Conservation (phyloP, 1,139 yeast genomes). For the Suhomyces chickasaworum region DNA sequence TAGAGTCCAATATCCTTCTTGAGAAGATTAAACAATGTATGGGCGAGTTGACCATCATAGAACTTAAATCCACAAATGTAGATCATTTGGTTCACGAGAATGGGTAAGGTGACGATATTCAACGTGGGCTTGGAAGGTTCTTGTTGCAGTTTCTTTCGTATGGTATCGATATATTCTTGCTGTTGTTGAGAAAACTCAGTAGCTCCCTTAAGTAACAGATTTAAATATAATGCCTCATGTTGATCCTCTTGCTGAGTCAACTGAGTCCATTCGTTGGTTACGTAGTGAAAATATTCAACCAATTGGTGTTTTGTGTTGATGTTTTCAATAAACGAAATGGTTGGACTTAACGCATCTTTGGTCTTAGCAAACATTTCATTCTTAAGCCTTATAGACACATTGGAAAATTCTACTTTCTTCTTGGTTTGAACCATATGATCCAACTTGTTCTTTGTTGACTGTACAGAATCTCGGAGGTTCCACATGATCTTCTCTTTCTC, state of each 20-base stretch:
- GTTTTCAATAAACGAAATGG: slow-evolving; percentile 24
- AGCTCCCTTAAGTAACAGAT: slow-evolving; percentile 18
- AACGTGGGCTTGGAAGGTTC: slow-evolving; percentile 30
- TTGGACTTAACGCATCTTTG: slow-evolving; percentile 28
- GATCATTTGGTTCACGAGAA: slow-evolving; percentile 37
- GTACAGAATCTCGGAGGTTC: slow-evolving; percentile 14
- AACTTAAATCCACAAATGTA: slow-evolving; percentile 29
- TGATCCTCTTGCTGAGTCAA: slow-evolving; percentile 6
- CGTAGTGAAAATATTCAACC: slow-evolving; percentile 20
- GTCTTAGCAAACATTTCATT: slow-evolving; percentile 23
- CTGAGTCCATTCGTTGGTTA: slow-evolving; percentile 21
- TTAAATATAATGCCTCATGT: slow-evolving; percentile 15
- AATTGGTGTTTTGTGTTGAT: slow-evolving; percentile 17
- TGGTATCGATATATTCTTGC: slow-evolving; percentile 20
- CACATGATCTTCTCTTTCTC: slow-evolving; percentile 12
- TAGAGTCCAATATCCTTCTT: slow-evolving; percentile 37
- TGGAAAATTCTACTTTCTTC: slow-evolving; percentile 15
- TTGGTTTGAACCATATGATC: slow-evolving; percentile 14
- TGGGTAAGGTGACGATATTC: slow-evolving; percentile 41
- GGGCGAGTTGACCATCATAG: slow-evolving; percentile 40
- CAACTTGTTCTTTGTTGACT: slow-evolving; percentile 15
- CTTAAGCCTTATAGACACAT: slow-evolving; percentile 17
- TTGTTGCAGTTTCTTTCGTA: slow-evolving; percentile 17
- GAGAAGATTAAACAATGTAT: slow-evolving; percentile 38
- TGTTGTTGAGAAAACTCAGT: slow-evolving; percentile 21